phyloP scores from a whole-genome alignment of 768 basidiomycete genomes.

The Pilatotrama ljubarskyi region DNA sequence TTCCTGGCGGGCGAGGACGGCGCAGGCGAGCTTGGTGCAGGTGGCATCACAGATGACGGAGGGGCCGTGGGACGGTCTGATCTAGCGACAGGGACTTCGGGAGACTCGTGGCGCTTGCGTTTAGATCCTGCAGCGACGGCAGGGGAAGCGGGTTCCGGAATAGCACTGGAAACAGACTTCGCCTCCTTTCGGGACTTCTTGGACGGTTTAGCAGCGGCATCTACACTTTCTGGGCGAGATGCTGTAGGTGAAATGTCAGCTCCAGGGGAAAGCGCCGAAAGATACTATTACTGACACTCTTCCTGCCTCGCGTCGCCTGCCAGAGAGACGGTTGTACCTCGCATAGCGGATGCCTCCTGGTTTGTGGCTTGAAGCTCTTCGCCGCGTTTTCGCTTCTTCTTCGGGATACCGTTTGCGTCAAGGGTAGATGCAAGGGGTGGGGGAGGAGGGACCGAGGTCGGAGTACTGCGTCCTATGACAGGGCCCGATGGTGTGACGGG shows the following conservation, averaged over 20 bases:
- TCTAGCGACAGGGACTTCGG: not conserved
- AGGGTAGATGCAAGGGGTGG: slow-evolving; percentile 1
- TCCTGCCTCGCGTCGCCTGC: not conserved
- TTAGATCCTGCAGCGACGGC: not conserved
- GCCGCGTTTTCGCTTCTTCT: slow-evolving; percentile 16
- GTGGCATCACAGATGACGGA: not conserved
- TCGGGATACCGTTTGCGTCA: slow-evolving; percentile 10
- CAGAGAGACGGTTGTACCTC: not conserved
- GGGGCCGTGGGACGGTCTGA: not conserved
- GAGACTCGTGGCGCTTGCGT: slow-evolving; percentile 11
- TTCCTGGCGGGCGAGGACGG: slow-evolving; percentile 15
- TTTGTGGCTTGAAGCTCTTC: not conserved
- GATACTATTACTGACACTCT: not conserved
- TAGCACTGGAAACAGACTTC: not conserved
- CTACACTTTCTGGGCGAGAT: not conserved
- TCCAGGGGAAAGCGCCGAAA: not conserved
- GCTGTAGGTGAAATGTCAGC: not conserved
- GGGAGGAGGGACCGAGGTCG: not conserved
- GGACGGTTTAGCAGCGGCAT: not conserved
- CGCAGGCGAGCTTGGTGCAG: not conserved
- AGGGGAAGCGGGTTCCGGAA: not conserved
- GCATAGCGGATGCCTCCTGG: not conserved
- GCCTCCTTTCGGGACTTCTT: not conserved
- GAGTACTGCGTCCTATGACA: not conserved
- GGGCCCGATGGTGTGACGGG: not conserved